phyloP scores from a whole-genome alignment of 345 rosid genomes.

The Brassica napus region DNA sequence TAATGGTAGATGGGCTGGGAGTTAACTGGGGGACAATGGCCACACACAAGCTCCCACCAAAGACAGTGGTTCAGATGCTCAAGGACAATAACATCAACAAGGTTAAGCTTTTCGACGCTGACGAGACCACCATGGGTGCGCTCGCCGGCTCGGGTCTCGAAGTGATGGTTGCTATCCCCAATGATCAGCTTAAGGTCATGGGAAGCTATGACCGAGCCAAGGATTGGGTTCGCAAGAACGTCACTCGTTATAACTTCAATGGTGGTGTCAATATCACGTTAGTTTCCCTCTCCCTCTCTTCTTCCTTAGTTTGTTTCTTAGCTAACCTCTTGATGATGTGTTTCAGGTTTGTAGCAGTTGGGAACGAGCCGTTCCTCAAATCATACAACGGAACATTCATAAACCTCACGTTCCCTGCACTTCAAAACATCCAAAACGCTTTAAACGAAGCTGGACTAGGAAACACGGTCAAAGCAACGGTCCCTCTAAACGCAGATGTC shows the following conservation, averaged over 20 bases:
- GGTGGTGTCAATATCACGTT: conserved; percentile 80
- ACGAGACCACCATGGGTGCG: conserved; percentile 57
- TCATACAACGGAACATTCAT: conserved; percentile 66
- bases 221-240: conserved; percentile 66
- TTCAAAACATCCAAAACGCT: conserved; percentile 85
- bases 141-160: conserved; percentile 70
- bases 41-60: conserved; percentile 60
- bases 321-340: conserved; percentile 2
- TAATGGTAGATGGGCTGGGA: conserved; percentile 52
- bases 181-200: conserved; percentile 72
- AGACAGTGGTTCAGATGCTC: conserved; percentile 68
- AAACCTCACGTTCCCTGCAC: conserved; percentile 74
- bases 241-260: conserved; percentile 65
- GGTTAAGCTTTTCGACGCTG: conserved; percentile 87
- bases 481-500: conserved; percentile 82
- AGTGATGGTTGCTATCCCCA: conserved; percentile 94
- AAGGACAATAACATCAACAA: conserved; percentile 73
- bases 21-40: conserved; percentile 93
- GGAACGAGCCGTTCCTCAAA: conserved; percentile 79
- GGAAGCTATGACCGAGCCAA: conserved; percentile 55
- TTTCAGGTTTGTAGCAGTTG: conserved; percentile 75
- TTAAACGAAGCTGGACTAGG: conserved; percentile 76
- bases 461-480: conserved; percentile 71
- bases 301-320: background rate
- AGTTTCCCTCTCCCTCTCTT: conserved; percentile 37